Evolutionary conservation across 2,329 filamentous ascomycete species (phyloP), one percentile per base, ranked within the genome.

Genomic region (Cladosporium sp.): DNA sequence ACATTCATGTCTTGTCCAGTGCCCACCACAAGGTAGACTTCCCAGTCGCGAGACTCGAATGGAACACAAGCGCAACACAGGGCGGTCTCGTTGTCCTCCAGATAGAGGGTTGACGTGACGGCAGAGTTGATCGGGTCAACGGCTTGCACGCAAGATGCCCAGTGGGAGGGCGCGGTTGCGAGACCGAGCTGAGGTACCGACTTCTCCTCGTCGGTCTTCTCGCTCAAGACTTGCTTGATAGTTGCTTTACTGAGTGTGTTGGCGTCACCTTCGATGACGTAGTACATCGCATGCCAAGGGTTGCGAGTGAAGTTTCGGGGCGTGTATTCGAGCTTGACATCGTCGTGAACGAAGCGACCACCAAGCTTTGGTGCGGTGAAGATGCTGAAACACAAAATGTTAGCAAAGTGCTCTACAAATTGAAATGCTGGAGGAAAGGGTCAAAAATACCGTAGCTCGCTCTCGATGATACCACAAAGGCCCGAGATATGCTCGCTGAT

Each of bases 101-200:
- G 75, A 59, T 97, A 88, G 40, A 97, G 78, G 0, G 85, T 91
- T 62, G 89, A 86, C 4, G 94, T 73, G 48, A 68, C 64, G 49
- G 57, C 45, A 20, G 48, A 39, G 37, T 19, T 34, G 24, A 93
- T 71, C 0, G 94, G 92, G 68, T 99, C 94, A 17, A 99, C 82
- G 19, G 97, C 83, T 67, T 90, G 91, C 64, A 99, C 92, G 73
- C 92, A 97, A 9, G 93, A 97, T 39, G 94, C 91, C 94, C 94
- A 99, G 63, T 93, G 89, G 19, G 90, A 88, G 59, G 83, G 85
- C 22, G 86, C 91, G 57, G 87, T 85, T 9, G 94, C 89, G 67
- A 97, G 91, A 1, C 94, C 94, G 70, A 99, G n/a, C 19, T 47
- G 48, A 8, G 55, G 55, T 13, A 50, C 36, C 9, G 55, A 48